Evolutionary conservation across 2,329 filamentous ascomycete species (phyloP), one percentile per base, ranked within the genome.

Genomic region (Hansfordia pulvinata): DNA sequence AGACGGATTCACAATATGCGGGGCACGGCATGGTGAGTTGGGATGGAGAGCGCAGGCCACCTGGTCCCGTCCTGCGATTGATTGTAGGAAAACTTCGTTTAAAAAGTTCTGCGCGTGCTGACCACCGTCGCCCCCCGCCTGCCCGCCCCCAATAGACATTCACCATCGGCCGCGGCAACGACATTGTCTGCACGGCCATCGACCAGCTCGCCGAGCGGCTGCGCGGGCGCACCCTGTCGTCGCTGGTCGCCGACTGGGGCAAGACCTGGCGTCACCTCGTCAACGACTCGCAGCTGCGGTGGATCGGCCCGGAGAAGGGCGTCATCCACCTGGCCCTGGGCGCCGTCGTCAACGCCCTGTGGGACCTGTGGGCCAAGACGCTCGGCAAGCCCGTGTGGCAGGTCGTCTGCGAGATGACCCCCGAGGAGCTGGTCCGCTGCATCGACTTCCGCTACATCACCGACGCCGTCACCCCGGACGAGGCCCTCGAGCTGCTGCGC

Each of bases 401-500:
- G 32, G 77, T 94, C 35, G 78, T 94, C 14, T 78, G 80, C 8
- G 85, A 93, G 39, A 92, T 93, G 81, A 76, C 67, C 4, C 83
- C 85, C 1, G 79, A 90, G 54, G 77, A 93, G 57, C 72, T 92
- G 27, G 84, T 93, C 27, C 57, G 64, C 32, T 88, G 85, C 57
- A 86, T 94, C 48, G 86, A 93, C 56, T 94, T 93, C 61, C 69
- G 85, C 26, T 93, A 94, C 56, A 92, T 93, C 52, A 90, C 81
- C 14, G 85, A 93, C 54, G 84, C 83, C n/a, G 64, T 93, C 38
- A 93, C 84, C 0, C 82, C 81, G 0, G 76, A 83, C 20, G 85
- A 93, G 52, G 84, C 84, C 0, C 49, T 93, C 19, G 62, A 60
- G 13, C 60, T 93, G 46, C 61, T 93, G 23, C 68, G 64, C 40